phyloP scores from a whole-genome alignment of 2,329 filamentous ascomycete species.

The Stemphylium vesicarium region DNA sequence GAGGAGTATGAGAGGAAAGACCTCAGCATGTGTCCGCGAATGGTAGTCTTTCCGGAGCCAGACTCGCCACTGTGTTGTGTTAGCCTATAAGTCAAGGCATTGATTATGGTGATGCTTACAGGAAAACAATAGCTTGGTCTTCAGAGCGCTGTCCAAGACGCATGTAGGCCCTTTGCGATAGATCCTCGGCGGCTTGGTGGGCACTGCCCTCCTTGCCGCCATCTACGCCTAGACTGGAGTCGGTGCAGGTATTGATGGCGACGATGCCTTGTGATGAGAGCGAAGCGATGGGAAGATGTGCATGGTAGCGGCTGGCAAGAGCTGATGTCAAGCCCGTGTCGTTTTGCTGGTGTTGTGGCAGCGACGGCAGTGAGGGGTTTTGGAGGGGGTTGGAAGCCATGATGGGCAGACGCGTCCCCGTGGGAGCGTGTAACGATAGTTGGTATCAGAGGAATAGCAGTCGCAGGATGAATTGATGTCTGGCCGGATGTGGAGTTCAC shows the following conservation, averaged over 20 bases:
- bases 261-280: conserved; percentile 92
- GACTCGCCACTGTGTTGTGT: conserved; percentile 77
- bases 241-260: conserved; percentile 92
- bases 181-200: conserved; percentile 88
- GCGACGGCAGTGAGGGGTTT: conserved; percentile 83
- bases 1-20: conserved; percentile 87
- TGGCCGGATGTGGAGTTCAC: neutral
- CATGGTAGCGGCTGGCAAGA: conserved; percentile 88
- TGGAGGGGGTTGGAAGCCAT: conserved; percentile 66
- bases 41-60: conserved; percentile 92
- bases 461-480: conserved; percentile 1
- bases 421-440: conserved; percentile 44
- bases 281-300: conserved; percentile 82
- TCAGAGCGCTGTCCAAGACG: conserved; percentile 87
- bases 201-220: conserved; percentile 90
- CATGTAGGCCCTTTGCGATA: conserved; percentile 85
- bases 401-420: conserved; percentile 51
- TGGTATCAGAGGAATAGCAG: conserved; percentile 27
- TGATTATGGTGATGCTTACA: conserved; percentile 66
- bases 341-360: conserved; percentile 82
- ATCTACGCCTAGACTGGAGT: conserved; percentile 86
- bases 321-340: conserved; percentile 82
- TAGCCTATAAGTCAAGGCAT: neutral
- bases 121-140: conserved; percentile 89
- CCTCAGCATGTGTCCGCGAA: conserved; percentile 86